These are phyloP conservation scores for Daldinia sp. DNA, from an alignment of 2,329 filamentous ascomycete species.

Conservation along the genomic window DNA sequence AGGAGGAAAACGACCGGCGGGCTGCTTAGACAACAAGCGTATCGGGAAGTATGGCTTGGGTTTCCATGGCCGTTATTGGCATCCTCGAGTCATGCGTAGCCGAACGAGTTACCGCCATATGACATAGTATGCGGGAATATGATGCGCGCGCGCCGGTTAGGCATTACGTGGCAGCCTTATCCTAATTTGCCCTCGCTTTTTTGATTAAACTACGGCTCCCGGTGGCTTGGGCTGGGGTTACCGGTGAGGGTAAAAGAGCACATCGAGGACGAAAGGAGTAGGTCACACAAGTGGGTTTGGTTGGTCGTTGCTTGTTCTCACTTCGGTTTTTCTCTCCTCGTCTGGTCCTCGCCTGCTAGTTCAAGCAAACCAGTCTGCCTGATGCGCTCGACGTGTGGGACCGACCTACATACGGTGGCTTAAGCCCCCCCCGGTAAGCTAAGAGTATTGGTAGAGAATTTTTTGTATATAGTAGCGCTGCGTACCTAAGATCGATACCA, in stretches of 20 bases:
- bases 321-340: background rate
- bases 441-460: conserved; percentile 7
- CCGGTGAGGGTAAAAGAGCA: conserved; percentile 17
- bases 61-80: background rate
- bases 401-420: conserved; percentile 21
- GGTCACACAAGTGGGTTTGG: conserved; percentile 27
- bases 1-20: background rate
- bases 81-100: conserved; percentile 4
- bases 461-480: background rate
- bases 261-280: conserved; percentile 30
- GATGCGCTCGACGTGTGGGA: conserved; percentile 3
- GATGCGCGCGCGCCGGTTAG: background rate
- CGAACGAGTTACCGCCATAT: background rate
- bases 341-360: background rate
- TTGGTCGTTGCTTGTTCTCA: conserved; percentile 5
- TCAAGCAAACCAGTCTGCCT: conserved; percentile 27
- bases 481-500: background rate
- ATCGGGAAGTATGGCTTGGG: background rate
- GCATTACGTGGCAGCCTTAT: conserved; percentile 5
- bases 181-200: background rate
- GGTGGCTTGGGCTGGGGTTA: conserved; percentile 2
- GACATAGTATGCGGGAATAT: background rate
- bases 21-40: background rate
- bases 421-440: conserved; percentile 16
- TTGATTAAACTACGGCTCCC: background rate